A percentile compares a stretch with the other conserved stretches of the same genome.
Conservation (phyloP, 2,329 filamentous ascomycete species). For the Phaeoacremonium minimum region DNA sequence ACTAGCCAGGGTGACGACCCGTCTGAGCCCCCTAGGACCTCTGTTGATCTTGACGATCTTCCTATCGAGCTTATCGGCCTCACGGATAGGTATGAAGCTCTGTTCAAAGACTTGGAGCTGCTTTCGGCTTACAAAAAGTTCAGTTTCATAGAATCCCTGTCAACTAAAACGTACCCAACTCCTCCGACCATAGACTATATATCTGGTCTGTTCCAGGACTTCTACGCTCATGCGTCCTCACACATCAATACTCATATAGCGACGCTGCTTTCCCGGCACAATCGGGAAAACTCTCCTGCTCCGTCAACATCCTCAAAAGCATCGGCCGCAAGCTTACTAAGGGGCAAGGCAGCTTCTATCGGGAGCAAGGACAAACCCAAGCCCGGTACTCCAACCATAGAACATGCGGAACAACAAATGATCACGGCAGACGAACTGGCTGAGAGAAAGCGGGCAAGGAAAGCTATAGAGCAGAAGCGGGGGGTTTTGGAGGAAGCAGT, state of each 20-base stretch:
- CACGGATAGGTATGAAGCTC: slow-evolving; percentile 67
- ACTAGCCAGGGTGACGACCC: slow-evolving; percentile 40
- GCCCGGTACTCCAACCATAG: slow-evolving; percentile 25
- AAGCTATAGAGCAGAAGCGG: slow-evolving; percentile 73
- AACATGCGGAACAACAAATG: slow-evolving; percentile 70
- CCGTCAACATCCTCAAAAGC: slow-evolving; percentile 50
- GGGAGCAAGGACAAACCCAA: slow-evolving; percentile 48
- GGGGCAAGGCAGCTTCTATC: slow-evolving; percentile 51
- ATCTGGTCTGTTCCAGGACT: slow-evolving; percentile 88
- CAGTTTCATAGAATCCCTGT: slow-evolving; percentile 88
- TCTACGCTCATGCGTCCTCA: slow-evolving; percentile 75
- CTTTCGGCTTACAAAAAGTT: slow-evolving; percentile 13
- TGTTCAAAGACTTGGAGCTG: slow-evolving; percentile 4
- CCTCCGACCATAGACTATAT: slow-evolving; percentile 81
- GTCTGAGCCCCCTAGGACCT: slow-evolving; percentile 42
- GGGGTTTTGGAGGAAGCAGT: slow-evolving; percentile 82
- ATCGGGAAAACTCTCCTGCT: slow-evolving; percentile 58
- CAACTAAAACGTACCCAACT: slow-evolving; percentile 77
- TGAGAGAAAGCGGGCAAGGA: slow-evolving; percentile 73
- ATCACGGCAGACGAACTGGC: slow-evolving; percentile 82
- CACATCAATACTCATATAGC: slow-evolving; percentile 87
- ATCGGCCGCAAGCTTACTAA: slow-evolving; percentile 51
- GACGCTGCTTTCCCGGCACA: slow-evolving; percentile 69
- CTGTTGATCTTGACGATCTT: slow-evolving; percentile 79
- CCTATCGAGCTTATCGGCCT: slow-evolving; percentile 91